These are phyloP conservation scores for Blepharisma undulans DNA, from an alignment of 169 alveolate species.

Conservation along the genomic window DNA sequence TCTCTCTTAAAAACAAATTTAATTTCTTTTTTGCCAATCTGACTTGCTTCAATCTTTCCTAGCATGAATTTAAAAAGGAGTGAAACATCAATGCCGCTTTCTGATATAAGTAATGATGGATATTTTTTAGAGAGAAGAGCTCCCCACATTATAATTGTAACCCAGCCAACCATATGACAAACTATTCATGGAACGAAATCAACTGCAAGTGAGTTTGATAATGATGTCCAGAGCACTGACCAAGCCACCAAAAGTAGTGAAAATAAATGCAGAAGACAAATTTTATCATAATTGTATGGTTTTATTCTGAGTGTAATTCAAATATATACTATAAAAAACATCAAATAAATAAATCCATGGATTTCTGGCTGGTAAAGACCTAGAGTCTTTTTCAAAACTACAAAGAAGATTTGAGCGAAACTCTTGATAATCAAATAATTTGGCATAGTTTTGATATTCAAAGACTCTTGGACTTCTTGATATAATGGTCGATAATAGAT, in stretches of 20 bases:
- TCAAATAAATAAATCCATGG: background rate
- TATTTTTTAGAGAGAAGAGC: background rate
- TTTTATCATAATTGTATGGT: conserved; percentile 18
- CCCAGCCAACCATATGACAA: background rate
- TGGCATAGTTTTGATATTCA: conserved; percentile 1
- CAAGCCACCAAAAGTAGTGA: background rate
- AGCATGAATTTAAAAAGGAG: background rate
- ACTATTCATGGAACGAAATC: background rate
- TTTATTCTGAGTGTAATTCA: background rate
- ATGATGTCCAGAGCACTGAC: background rate
- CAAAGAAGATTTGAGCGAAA: background rate
- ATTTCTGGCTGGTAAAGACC: background rate
- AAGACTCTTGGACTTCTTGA: background rate
- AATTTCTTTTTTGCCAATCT: background rate
- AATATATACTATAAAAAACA: background rate
- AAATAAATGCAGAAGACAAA: background rate
- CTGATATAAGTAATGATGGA: background rate
- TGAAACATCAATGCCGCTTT: background rate
- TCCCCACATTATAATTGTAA: background rate
- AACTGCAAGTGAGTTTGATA: background rate
- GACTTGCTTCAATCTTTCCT: background rate
- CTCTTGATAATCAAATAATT: background rate
- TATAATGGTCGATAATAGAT: background rate
- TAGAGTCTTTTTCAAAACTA: background rate
- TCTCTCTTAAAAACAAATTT: background rate